A percentile compares a stretch with the other conserved stretches of the same genome.
These are phyloP conservation scores for Xylariaceae sp. DNA, from an alignment of 2,329 filamentous ascomycete genomes.

Conservation along the genomic window DNA sequence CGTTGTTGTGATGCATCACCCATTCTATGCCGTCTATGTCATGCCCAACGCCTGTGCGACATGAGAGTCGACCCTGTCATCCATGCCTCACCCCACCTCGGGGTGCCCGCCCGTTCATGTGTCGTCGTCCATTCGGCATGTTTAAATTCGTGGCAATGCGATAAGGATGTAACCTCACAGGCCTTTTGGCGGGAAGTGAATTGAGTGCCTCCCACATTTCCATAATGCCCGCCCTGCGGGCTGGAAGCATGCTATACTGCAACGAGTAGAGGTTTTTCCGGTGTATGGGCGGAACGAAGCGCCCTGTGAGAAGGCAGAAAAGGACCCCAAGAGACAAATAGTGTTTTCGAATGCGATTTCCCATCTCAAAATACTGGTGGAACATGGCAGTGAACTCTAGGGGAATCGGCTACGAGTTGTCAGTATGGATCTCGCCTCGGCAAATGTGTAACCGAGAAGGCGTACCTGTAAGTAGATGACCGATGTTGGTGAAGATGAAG, in stretches of 20 bases:
- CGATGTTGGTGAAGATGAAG: slow-evolving; percentile 57
- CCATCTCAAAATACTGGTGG: slow-evolving; percentile 94
- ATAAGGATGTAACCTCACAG: slow-evolving; percentile 30
- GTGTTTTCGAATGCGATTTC: slow-evolving; percentile 86
- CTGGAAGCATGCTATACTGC: slow-evolving; percentile 96
- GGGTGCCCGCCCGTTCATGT: slow-evolving; percentile 24
- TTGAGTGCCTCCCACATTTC: slow-evolving; percentile 81
- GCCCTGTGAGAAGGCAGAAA: slow-evolving; percentile 80
- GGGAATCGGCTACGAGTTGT: slow-evolving; percentile 66
- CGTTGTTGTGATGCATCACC: not conserved
- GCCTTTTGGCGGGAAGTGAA: slow-evolving; percentile 42
- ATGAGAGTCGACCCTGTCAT: not conserved
- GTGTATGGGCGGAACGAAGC: slow-evolving; percentile 92
- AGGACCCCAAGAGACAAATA: slow-evolving; percentile 88
- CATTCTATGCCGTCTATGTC: slow-evolving; percentile 9
- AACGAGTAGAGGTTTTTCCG: slow-evolving; percentile 91
- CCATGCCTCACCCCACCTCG: slow-evolving; percentile 13
- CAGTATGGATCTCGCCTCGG: not conserved
- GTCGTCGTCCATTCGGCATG: slow-evolving; percentile 22
- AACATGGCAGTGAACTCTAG: slow-evolving; percentile 93
- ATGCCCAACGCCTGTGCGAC: slow-evolving; percentile 10
- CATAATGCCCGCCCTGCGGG: slow-evolving; percentile 69
- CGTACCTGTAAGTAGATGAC: slow-evolving; percentile 81
- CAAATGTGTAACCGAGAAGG: not conserved
- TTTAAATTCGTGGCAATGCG: slow-evolving; percentile 11